Evolutionary conservation across 495 filamentous ascomycete genomes (phyloP).

Genomic region (Terfezia boudieri): DNA sequence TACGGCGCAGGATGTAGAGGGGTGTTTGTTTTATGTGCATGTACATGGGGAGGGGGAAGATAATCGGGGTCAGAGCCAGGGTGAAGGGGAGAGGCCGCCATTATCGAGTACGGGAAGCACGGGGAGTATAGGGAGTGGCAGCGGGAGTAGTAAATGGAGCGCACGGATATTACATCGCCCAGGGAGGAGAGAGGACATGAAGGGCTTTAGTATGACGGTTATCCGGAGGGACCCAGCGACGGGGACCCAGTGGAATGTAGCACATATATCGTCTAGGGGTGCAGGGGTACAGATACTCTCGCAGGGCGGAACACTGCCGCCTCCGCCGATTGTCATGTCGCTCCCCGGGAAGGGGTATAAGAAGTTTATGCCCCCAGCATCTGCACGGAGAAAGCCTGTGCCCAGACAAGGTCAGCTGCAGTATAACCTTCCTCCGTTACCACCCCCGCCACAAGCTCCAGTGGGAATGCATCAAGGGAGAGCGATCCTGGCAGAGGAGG

Average conservation of each 20-base stretch:
- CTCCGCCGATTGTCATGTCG: slow-evolving; percentile 28
- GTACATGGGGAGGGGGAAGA: slow-evolving; percentile 26
- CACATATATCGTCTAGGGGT: slow-evolving; percentile 8
- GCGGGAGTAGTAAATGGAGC: neutral
- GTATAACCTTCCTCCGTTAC: neutral
- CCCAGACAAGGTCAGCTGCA: neutral
- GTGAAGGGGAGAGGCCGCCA: slow-evolving; percentile 2
- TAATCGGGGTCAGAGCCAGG: slow-evolving; percentile 4
- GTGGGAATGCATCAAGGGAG: neutral
- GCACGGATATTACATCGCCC: neutral
- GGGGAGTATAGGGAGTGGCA: neutral
- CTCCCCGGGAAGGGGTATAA: slow-evolving; percentile 39
- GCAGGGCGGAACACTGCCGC: neutral
- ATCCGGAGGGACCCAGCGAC: slow-evolving; percentile 71
- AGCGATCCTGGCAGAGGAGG: neutral
- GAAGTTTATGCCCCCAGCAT: slow-evolving; percentile 27
- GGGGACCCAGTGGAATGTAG: slow-evolving; percentile 75
- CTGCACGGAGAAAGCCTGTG: neutral
- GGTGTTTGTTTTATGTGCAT: slow-evolving; percentile 79
- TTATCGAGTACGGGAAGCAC: neutral
- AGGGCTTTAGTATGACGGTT: slow-evolving; percentile 45
- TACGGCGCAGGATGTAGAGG: slow-evolving; percentile 64
- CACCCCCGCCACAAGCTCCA: neutral
- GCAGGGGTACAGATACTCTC: neutral
- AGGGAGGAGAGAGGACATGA: neutral